Base-by-base conservation (phyloP, 1,284 basidiomycete species). In the Microbotryum violaceum region DNA sequence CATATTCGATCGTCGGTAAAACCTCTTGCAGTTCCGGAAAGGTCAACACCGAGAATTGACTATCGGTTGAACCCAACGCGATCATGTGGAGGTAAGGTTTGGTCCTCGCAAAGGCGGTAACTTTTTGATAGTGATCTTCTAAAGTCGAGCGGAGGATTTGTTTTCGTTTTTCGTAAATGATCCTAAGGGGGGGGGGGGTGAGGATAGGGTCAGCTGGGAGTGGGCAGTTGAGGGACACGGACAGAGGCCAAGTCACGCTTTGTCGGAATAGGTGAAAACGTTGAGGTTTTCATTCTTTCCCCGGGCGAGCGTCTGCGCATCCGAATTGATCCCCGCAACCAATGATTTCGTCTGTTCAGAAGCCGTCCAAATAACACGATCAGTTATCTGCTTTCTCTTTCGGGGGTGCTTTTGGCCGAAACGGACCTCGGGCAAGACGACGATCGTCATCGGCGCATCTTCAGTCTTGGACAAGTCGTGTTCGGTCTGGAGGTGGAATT, bases 401-500 rank as follows among this genome's bases (percentile, higher is more conserved):
- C 23, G 12, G 33, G 10, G 8, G 12, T 2, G 33, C 33, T 37
- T 9, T 9, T 37, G 4, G 5, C 16, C 37, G 14, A 16, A 14
- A 57, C 75, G 69, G 72, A 88, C 89, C 75, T 82, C 75, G 18
- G 78, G 76, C 72, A 88, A 79, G 10, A 84, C 81, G 16, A 85
- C 85, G 80, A 96, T 86, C 72, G 91, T 93, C 89, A 92, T 96
- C 14, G 92, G 91, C 9, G 87, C 88, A 75, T 97, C 92, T 73
- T 92, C 91, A 42, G 84, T 87, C 55, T 77, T 82, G 60, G 83
- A 85, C 12, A 97, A 80, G 69, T 88, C 83, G 52, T 85, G 78
- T 74, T 94, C 89, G 65, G 83, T 76, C 14, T 85, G 70, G 2
- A 85, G 77, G 50, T 83, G 78, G 23, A 94, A 75, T 23, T 78